phyloP scores from a whole-genome alignment of 2,329 filamentous ascomycete species.

The Colletotrichum magnum region DNA sequence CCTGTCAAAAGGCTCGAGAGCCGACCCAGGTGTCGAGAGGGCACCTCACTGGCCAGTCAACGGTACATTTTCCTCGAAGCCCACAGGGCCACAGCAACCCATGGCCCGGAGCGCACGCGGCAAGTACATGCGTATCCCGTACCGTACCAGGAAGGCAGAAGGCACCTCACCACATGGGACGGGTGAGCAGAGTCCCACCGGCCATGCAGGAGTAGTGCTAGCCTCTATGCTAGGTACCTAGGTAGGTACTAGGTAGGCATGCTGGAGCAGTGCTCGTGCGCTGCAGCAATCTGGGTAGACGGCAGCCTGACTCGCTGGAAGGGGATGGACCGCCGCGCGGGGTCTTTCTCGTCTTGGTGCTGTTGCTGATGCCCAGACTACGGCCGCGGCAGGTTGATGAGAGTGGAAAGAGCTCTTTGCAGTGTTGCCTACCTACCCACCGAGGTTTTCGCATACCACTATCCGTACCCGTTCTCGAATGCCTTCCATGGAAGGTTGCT shows the following conservation, averaged over 20 bases:
- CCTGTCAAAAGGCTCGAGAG: constrained; percentile 36
- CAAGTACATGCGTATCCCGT: too few relatives aligned
- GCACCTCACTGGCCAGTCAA: not conserved
- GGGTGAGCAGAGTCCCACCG: constrained; percentile 19
- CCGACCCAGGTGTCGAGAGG: constrained; percentile 7
- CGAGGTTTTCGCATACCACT: too few relatives aligned
- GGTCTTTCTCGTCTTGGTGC: not conserved
- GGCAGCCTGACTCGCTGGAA: constrained; percentile 28
- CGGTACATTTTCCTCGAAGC: too few relatives aligned
- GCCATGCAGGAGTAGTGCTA: constrained; percentile 20
- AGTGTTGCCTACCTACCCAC: too few relatives aligned
- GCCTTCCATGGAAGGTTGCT: not conserved
- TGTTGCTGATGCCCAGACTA: too few relatives aligned
- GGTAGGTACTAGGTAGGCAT: not conserved
- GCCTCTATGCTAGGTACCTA: not conserved
- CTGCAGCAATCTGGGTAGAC: constrained; percentile 22
- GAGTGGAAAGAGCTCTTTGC: not conserved
- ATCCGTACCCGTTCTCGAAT: too few relatives aligned
- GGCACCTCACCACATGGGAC: constrained; percentile 30
- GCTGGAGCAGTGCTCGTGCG: constrained; percentile 27
- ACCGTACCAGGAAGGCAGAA: not conserved
- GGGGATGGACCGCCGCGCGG: not conserved
- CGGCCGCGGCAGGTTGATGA: not conserved
- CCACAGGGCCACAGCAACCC: constrained; percentile 9
- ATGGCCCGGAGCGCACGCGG: not conserved